Evolutionary conservation across 768 basidiomycete species (phyloP), one percentile per base, ranked within the genome.

Genomic region (Krasilnikovozyma curviuscula): DNA sequence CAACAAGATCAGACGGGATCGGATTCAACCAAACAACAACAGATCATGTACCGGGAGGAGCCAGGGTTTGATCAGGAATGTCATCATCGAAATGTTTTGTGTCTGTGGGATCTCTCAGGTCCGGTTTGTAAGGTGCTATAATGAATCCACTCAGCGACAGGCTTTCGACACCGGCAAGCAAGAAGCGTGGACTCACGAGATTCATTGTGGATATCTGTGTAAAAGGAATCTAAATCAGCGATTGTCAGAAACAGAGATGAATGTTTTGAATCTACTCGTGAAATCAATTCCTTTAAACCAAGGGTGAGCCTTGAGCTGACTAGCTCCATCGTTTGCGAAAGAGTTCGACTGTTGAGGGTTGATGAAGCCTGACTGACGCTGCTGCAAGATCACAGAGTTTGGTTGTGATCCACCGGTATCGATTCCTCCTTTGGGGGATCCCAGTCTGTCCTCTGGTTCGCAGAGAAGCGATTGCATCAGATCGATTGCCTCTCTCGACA

Each of bases 211-310:
- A 9, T 19, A 13, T 14, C 25, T 3, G 2, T 24, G n/a, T 3
- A 19, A 5, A 23, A 21, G 25, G 21, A 13, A 23, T 40, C 5
- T 16, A 18, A 29, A 32, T 10, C 18, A 21, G n/a, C 7, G 28
- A 35, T 9, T 12, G 18, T 21, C 18, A n/a, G 30, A 31, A 5
- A 58, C 61, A 52, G n/a, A n/a, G n/a, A n/a, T n/a, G n/a, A n/a
- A n/a, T n/a, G n/a, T n/a, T n/a, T n/a, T n/a, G n/a, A n/a, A n/a
- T n/a, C n/a, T 38, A 66, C 63, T 81, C 39, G 71, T 68, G 80
- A 81, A 97, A 60, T 95, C 85, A 53, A 93, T 78, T 27, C 81
- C 84, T 54, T 70, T 73, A 70, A 97, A 93, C 78, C 82, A 95
- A 6, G 81, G 73, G 66, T 93, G 88, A 10, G 73, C 71, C 82